Percentiles rank a stretch among this genome's conserved stretches.
These are phyloP conservation scores for Pterocarpus santalinus DNA, from an alignment of 306 rosid species.

Conservation along the genomic window DNA sequence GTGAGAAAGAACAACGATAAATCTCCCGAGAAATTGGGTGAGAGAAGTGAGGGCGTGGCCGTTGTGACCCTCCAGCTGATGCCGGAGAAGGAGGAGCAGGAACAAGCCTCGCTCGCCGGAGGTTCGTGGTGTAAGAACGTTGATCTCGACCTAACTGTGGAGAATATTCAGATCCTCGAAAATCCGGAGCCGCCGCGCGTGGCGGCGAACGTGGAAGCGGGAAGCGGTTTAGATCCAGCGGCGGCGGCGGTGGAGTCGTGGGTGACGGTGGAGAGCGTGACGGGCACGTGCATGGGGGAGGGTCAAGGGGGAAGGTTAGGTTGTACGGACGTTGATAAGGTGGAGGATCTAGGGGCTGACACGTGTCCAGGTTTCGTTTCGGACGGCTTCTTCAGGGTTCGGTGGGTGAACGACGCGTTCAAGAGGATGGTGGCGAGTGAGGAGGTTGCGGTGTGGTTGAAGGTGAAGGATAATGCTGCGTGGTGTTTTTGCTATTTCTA, in stretches of 20 bases:
- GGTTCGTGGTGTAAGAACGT: constrained; percentile 53
- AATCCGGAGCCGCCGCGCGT: constrained; percentile 14
- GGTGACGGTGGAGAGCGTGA: constrained; percentile 92
- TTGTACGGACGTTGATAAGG: constrained; percentile 73
- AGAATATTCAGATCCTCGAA: constrained; percentile 44
- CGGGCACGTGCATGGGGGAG: constrained; percentile 75
- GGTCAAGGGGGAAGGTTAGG: constrained; percentile 47
- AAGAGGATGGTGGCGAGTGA: constrained; percentile 67
- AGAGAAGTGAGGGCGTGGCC: background rate
- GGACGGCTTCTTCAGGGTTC: constrained; percentile 66
- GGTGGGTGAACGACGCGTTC: constrained; percentile 82
- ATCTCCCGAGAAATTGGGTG: constrained; percentile 25
- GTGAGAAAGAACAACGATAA: constrained; percentile 41
- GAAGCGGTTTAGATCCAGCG: constrained; percentile 5
- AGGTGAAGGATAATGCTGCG: constrained; percentile 45
- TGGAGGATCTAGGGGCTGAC: constrained; percentile 70
- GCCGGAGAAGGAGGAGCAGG: constrained; percentile 56
- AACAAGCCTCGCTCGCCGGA: background rate
- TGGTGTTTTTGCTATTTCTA: constrained; percentile 38
- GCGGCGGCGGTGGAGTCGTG: constrained; percentile 54
- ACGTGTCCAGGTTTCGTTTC: constrained; percentile 90
- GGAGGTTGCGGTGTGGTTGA: constrained; percentile 51
- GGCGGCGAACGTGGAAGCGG: background rate
- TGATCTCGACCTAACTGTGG: constrained; percentile 56
- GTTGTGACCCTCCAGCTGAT: constrained; percentile 61